Base-by-base conservation (phyloP, 352 stramenopile species). In the Pythium vanterpoolii region DNA sequence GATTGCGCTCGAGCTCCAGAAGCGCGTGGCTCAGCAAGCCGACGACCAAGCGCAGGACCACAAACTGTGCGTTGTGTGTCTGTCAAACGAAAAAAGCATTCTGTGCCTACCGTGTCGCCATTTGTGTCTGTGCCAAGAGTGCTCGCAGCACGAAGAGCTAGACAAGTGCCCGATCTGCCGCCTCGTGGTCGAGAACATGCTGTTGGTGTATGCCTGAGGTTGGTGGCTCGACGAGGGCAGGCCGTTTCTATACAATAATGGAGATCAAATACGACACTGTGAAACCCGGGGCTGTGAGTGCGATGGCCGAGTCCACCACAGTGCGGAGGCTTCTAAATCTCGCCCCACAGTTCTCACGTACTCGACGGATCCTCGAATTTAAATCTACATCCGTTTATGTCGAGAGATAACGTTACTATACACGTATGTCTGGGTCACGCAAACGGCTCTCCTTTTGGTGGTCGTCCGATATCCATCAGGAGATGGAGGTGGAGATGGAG, bases 21-120 rank as follows among this genome's bases (percentile, higher is more conserved):
- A 90, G 60, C 80, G 78, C 30, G 63, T 95, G 9, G 86, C 90
- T 34, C 76, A 83, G 4, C 81, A 91, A 47, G 72, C 88, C 5
- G 83, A 90, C 38, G 79, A 88, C 31, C 79, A 90, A 44, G 39
- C 39, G 10, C 76, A 92, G 27, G 86, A 95, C 60, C 76, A 91
- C 56, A 95, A 93, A 66, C 77, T 92, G 14, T 95, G 86, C 55
- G 86, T 95, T 38, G 87, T 95, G 36, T 95, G 86, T 30, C 64
- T 95, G 30, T 72, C 81, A 18, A 87, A 79, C 45, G 83, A 93
- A 23, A 95, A 95, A 65, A 91, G 68, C 24, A 92, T 95, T 50
- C 54, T 95, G 53, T 95, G 86, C 43, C 56, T 95, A 28, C 86
- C 86, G 0, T 95, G 86, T 44, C 83, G 86, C 40, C 86, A 95